phyloP scores from a whole-genome alignment of 495 filamentous ascomycete species.

The Extremus antarcticus region DNA sequence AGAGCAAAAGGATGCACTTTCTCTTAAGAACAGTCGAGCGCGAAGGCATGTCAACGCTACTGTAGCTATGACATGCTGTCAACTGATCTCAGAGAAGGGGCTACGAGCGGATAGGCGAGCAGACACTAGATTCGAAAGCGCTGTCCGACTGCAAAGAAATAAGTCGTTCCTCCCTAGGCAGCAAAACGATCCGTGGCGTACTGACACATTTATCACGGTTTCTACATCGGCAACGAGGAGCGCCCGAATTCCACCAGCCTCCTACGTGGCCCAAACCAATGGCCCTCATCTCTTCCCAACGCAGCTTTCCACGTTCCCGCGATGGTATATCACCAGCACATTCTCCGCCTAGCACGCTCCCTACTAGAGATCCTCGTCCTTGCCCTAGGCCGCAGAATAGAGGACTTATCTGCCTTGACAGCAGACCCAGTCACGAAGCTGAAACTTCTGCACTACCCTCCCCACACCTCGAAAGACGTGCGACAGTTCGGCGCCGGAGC shows the following conservation, averaged over 20 bases:
- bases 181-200: too few species aligned
- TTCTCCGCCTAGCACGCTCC: slow-evolving; percentile 25
- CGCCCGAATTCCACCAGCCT: slow-evolving; percentile 13
- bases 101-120: slow-evolving; percentile 29
- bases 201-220: too few species aligned
- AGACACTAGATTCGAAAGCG: slow-evolving; percentile 22
- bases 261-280: slow-evolving; percentile 38
- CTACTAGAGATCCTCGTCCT: slow-evolving; percentile 32
- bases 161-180: neutral
- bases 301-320: slow-evolving; percentile 37
- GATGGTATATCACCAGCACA: slow-evolving; percentile 38
- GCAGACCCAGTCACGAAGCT: slow-evolving; percentile 36
- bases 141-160: slow-evolving; percentile 36
- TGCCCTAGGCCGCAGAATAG: slow-evolving; percentile 29
- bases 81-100: slow-evolving; percentile 14
- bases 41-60: slow-evolving; percentile 1
- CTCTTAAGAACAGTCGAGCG: slow-evolving; percentile 26
- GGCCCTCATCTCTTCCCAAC: slow-evolving; percentile 37
- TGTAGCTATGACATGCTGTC: neutral
- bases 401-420: slow-evolving; percentile 35
- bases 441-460: slow-evolving; percentile 38
- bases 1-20: slow-evolving; percentile 29
- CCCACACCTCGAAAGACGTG: slow-evolving; percentile 25
- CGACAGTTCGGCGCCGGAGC: slow-evolving; percentile 35
- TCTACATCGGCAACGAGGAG: slow-evolving; percentile 30